Evolutionary conservation across 768 basidiomycete genomes (phyloP).

Genomic region (Lentinula edodes): DNA sequence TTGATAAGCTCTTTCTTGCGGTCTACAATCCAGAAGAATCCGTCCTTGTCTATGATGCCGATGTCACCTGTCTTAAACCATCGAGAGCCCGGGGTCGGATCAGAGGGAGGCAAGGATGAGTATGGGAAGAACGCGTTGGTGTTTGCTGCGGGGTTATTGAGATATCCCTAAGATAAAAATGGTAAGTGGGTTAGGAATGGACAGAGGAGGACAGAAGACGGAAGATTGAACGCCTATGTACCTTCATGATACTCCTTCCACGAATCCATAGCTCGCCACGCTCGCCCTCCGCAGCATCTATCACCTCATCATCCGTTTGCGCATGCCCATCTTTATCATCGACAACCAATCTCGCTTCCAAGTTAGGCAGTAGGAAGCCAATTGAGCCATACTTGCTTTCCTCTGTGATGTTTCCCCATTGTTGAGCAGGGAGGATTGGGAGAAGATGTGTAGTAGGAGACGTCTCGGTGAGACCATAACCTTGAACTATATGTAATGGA

Average conservation of each 20-base stretch:
- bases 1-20: conserved; percentile 73
- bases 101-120: neutral
- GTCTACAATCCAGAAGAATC: conserved; percentile 72
- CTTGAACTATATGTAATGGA: conserved; percentile 17
- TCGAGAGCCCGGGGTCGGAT: conserved; percentile 17
- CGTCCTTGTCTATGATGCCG: conserved; percentile 60
- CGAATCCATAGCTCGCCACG: conserved; percentile 81
- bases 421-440: conserved; percentile 14
- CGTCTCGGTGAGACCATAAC: conserved; percentile 80
- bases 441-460: conserved; percentile 66
- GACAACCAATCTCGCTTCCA: conserved; percentile 68
- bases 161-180: conserved; percentile 47
- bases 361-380: conserved; percentile 67
- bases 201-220: too few relatives aligned
- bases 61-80: conserved; percentile 94
- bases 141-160: conserved; percentile 70
- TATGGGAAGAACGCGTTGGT: conserved; percentile 60
- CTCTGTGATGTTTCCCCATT: neutral
- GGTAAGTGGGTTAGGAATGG: neutral
- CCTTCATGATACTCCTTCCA: conserved; percentile 79
- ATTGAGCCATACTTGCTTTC: conserved; percentile 20
- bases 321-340: conserved; percentile 42
- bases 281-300: conserved; percentile 32
- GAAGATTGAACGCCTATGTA: neutral
- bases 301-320: neutral